A percentile compares a stretch with the other conserved stretches of the same genome.
Evolutionary conservation across 1,284 basidiomycete genomes (phyloP).

Genomic region (Puccinia polysora): DNA sequence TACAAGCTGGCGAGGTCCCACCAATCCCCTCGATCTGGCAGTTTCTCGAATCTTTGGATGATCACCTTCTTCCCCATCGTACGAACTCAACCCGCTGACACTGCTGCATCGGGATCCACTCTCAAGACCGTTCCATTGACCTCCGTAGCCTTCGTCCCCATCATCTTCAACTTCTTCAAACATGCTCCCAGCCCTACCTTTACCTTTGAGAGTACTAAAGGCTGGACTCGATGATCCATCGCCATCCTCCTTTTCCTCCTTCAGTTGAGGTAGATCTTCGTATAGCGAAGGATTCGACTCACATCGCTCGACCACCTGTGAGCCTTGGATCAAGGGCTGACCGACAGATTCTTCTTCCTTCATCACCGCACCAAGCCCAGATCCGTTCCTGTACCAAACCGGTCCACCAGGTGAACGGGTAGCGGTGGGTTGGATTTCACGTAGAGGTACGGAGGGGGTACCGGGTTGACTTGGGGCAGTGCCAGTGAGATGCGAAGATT

Average conservation of each 20-base stretch:
- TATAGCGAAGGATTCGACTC: conserved; percentile 32
- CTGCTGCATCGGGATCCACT: conserved; percentile 33
- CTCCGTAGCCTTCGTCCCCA: not conserved
- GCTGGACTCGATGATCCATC: conserved; percentile 17
- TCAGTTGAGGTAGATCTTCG: conserved; percentile 17
- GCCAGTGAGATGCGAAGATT: not conserved
- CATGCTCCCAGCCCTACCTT: conserved; percentile 2
- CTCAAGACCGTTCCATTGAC: conserved; percentile 1
- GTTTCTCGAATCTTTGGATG: not conserved
- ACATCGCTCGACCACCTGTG: not conserved
- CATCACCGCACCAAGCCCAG: not conserved
- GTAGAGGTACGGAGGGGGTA: conserved; percentile 4
- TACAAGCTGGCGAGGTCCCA: conserved; percentile 12
- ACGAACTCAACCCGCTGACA: conserved; percentile 34
- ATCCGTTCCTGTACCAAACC: conserved; percentile 31
- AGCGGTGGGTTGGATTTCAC: conserved; percentile 18
- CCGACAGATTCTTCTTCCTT: conserved; percentile 7
- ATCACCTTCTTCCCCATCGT: not conserved
- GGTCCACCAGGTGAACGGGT: conserved; percentile 33
- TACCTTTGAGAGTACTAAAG: conserved; percentile 37
- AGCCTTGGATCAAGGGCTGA: too few species aligned
- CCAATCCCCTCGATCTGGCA: not conserved
- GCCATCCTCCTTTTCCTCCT: conserved; percentile 2
- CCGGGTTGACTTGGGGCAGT: not conserved
- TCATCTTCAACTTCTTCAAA: conserved; percentile 18